Base-by-base conservation (phyloP, 2,329 filamentous ascomycete species). In the Berkeleyomyces basicola region DNA sequence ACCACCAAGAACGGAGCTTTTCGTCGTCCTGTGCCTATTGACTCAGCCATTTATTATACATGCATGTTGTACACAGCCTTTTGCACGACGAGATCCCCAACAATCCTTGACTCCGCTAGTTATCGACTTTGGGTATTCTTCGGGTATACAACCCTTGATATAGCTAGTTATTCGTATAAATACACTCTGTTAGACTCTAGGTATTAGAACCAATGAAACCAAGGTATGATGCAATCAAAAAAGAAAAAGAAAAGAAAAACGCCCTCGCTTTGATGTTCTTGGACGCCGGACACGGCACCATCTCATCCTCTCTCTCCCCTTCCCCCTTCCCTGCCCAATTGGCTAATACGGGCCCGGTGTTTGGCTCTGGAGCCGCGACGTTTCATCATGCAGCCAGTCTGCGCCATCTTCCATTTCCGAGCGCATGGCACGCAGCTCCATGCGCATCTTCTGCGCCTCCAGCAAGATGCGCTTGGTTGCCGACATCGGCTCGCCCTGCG, bases 381-480 rank as follows among this genome's bases (percentile, higher is more conserved):
- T 77, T 68, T 79, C 76, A 61, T 74, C 72, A 61, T 70, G 71
- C 67, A 75, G 78, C 77, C 77, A 79, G 23, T 72, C 70, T n/a
- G 72, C 72, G 14, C 73, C 76, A 65, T 78, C 72, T 65, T 78
- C 75, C 69, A 79, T 72, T 63, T 78, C 76, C 63, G 74, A 70
- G 11, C 75, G 72, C 66, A 76, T 70, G 59, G 71, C 71, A 44
- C 71, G 71, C 47, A 79, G 72, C 66, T 78, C 75, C 42, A 67
- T 70, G 55, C 74, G 70, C 63, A 75, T 66, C 44, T 70, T 73
- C 63, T 74, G 71, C 37, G 74, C 74, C 53, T 76, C 74, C 61
- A 73, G 73, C 68, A 79, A 72, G 14, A 77, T 72, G 39, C 73
- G 71, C 63, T 76, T 74, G 53, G 64, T 65, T 11, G 59, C 58